Conservation (phyloP, 1,284 basidiomycete genomes). For the Ceratobasidium papillatum region DNA sequence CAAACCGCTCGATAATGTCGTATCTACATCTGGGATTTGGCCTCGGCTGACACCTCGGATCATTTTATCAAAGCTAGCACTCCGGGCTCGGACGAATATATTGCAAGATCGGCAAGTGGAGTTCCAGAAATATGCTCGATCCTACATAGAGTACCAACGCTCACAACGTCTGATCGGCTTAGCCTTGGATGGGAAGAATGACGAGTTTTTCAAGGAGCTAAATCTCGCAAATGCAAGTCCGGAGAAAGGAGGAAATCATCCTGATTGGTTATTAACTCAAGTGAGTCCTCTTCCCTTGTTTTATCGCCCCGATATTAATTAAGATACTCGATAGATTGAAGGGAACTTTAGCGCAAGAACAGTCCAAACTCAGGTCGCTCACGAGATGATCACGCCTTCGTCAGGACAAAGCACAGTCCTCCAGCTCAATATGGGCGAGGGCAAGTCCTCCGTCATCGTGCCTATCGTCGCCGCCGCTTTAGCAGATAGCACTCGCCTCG, state of each 20-base stretch:
- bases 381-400: slow-evolving; percentile 59
- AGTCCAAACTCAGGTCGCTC: slow-evolving; percentile 56
- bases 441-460: slow-evolving; percentile 63
- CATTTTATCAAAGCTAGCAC: background rate
- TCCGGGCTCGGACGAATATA: background rate
- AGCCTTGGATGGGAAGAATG: background rate
- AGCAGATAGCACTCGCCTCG: slow-evolving; percentile 56
- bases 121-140: slow-evolving; percentile 1
- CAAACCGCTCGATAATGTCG: background rate
- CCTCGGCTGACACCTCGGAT: slow-evolving; percentile 5
- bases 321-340: slow-evolving; percentile 54
- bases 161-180: background rate
- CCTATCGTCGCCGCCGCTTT: slow-evolving; percentile 56
- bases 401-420: slow-evolving; percentile 53
- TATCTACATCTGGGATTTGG: slow-evolving; percentile 20
- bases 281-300: background rate
- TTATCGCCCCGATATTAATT: background rate
- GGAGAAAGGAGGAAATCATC: background rate
- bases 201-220: slow-evolving; percentile 22
- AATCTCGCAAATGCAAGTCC: background rate
- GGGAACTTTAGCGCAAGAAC: slow-evolving; percentile 55
- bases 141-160: background rate
- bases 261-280: slow-evolving; percentile 25
- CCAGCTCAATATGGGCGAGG: slow-evolving; percentile 69
- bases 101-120: background rate